Evolutionary conservation across 805 yeast genomes (phyloP).

Genomic region (Schwanniomyces pseudopolymorphus): DNA sequence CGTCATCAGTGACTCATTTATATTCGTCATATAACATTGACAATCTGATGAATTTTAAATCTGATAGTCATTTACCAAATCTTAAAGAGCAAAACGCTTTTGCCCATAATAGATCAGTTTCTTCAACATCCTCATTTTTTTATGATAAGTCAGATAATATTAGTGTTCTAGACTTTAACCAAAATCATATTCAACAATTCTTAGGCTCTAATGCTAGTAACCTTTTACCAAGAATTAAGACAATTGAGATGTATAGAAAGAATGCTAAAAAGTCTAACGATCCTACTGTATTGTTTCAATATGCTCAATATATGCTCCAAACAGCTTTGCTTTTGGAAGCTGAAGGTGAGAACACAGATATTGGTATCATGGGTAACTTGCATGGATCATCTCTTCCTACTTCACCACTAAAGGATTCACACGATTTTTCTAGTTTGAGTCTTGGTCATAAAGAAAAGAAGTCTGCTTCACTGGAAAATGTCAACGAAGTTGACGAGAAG

Average conservation of each 20-base stretch:
- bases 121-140: constrained; percentile 38
- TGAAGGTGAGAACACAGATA: constrained; percentile 2
- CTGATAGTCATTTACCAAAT: constrained; percentile 25
- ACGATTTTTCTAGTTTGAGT: constrained; percentile 5
- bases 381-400: constrained; percentile 14
- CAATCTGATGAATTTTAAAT: constrained; percentile 16
- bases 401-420: constrained; percentile 15
- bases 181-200: constrained; percentile 50
- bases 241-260: constrained; percentile 81
- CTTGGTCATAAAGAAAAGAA: constrained; percentile 19
- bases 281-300: constrained; percentile 83
- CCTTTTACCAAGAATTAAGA: constrained; percentile 73
- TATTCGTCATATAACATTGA: background rate
- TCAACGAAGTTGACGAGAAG: constrained; percentile 18
- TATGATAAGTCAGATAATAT: constrained; percentile 32
- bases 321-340: constrained; percentile 67
- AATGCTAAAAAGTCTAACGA: constrained; percentile 85
- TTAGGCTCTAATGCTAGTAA: constrained; percentile 50
- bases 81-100: constrained; percentile 11
- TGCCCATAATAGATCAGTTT: constrained; percentile 34
- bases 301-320: constrained; percentile 86
- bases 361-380: constrained; percentile 4
- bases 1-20: constrained; percentile 35
- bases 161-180: constrained; percentile 50
- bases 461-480: constrained; percentile 15